A percentile compares a stretch with the other conserved stretches of the same genome.
Evolutionary conservation across 169 alveolate species (phyloP).

Genomic region (Perkinsus marinus): DNA sequence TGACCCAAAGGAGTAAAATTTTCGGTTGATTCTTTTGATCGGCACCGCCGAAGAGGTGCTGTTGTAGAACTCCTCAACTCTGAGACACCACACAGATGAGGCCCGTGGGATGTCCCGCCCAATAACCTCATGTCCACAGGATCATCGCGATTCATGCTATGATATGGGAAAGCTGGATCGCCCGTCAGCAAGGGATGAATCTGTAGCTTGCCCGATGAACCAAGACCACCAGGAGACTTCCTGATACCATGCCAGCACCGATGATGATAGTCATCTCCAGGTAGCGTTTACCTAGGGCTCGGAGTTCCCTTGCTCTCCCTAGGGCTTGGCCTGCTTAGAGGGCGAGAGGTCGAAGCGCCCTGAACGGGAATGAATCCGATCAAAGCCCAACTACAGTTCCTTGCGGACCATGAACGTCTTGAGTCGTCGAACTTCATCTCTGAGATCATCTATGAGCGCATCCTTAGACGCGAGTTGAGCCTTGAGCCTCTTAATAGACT

Average conservation of each 20-base stretch:
- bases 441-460: not conserved
- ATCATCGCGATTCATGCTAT: not conserved
- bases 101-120: too few species aligned
- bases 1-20: not conserved
- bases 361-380: not conserved
- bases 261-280: not conserved
- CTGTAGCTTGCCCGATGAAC: not conserved
- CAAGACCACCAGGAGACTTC: not conserved
- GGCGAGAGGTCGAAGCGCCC: not conserved
- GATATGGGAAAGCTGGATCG: not conserved
- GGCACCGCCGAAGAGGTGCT: not conserved
- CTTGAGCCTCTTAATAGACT: not conserved
- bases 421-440: not conserved
- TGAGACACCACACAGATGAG: not conserved
- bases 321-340: not conserved
- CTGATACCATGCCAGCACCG: not conserved
- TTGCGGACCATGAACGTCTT: not conserved
- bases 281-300: not conserved
- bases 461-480: not conserved
- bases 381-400: not conserved
- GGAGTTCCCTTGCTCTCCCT: not conserved
- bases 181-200: not conserved
- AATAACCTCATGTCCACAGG: not conserved
- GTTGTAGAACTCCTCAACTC: not conserved
- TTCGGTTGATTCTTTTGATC: not conserved